Conservation (phyloP, 441 rosid species). For the Pelargonium myrrhifolium region DNA sequence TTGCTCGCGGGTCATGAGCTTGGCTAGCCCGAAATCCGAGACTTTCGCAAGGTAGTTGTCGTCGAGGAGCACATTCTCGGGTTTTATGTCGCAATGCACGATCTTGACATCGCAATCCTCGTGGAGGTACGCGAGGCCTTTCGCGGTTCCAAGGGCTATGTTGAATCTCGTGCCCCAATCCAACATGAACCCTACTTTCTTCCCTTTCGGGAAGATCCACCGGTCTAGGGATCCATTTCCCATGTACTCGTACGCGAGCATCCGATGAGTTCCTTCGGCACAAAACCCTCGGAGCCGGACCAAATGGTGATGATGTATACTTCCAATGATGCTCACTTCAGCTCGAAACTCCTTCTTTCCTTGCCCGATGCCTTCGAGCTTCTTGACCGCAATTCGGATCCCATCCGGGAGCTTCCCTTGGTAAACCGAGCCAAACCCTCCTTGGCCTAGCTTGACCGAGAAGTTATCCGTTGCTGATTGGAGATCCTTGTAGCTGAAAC, state of each 20-base stretch:
- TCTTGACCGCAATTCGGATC: slow-evolving; percentile 78
- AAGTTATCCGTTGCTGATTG: slow-evolving; percentile 73
- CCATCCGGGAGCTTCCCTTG: slow-evolving; percentile 73
- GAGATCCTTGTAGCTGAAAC: slow-evolving; percentile 71
- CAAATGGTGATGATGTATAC: slow-evolving; percentile 86
- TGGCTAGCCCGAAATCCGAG: slow-evolving; percentile 91
- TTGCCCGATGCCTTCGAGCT: slow-evolving; percentile 86
- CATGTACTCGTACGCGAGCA: slow-evolving; percentile 82
- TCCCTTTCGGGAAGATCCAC: slow-evolving; percentile 65
- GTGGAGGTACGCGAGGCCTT: slow-evolving; percentile 87
- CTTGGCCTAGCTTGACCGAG: slow-evolving; percentile 75
- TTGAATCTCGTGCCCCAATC: slow-evolving; percentile 76
- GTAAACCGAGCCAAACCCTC: slow-evolving; percentile 91
- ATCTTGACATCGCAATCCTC: slow-evolving; percentile 80
- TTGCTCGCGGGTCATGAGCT: slow-evolving; percentile 87
- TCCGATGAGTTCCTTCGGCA: slow-evolving; percentile 75
- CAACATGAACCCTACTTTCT: slow-evolving; percentile 32
- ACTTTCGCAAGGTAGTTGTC: slow-evolving; percentile 70
- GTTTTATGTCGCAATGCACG: slow-evolving; percentile 87
- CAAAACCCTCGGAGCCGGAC: slow-evolving; percentile 82
- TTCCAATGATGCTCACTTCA: slow-evolving; percentile 84
- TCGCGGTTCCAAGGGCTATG: slow-evolving; percentile 85
- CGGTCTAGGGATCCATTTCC: slow-evolving; percentile 75
- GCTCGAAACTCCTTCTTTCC: slow-evolving; percentile 95
- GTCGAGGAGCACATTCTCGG: slow-evolving; percentile 85